Evolutionary conservation across 2,329 filamentous ascomycete genomes (phyloP).

Genomic region (Ceratocystis cubensis): DNA sequence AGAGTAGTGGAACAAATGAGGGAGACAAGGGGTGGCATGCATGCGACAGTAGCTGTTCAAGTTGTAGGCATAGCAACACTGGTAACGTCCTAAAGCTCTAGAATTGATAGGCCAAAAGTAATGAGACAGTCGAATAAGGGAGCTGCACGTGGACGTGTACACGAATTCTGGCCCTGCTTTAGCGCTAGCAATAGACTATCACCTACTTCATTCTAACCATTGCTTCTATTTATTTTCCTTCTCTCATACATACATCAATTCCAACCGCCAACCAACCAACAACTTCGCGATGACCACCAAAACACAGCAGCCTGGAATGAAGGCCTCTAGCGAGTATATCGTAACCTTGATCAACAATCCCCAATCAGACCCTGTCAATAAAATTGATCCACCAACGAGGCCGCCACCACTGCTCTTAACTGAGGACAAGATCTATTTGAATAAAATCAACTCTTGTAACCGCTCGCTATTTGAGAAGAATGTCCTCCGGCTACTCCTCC

Average conservation of each 20-base stretch:
- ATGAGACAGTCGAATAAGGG: background rate
- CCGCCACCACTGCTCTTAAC: background rate
- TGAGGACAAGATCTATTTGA: slow-evolving; percentile 32
- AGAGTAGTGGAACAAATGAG: slow-evolving; percentile 23
- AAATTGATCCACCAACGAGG: background rate
- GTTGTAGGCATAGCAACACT: background rate
- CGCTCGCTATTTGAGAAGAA: slow-evolving; percentile 46
- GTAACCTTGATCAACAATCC: background rate
- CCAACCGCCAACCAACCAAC: background rate
- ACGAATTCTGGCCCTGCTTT: background rate
- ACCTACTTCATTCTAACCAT: no score
- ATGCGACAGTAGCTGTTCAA: no score
- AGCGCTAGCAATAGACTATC: background rate
- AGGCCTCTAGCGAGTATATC: background rate
- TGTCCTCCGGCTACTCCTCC: slow-evolving; percentile 60
- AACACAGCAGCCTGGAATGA: background rate
- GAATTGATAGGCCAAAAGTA: background rate
- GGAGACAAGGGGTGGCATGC: no score
- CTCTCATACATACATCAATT: background rate
- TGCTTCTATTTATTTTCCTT: background rate
- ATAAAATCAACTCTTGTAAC: slow-evolving; percentile 34
- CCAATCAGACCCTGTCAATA: background rate
- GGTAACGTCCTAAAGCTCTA: no score
- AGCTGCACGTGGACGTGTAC: background rate
- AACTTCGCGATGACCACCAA: background rate